Base-by-base conservation (phyloP, 257 asterid species). In the Capsicum chinense region DNA sequence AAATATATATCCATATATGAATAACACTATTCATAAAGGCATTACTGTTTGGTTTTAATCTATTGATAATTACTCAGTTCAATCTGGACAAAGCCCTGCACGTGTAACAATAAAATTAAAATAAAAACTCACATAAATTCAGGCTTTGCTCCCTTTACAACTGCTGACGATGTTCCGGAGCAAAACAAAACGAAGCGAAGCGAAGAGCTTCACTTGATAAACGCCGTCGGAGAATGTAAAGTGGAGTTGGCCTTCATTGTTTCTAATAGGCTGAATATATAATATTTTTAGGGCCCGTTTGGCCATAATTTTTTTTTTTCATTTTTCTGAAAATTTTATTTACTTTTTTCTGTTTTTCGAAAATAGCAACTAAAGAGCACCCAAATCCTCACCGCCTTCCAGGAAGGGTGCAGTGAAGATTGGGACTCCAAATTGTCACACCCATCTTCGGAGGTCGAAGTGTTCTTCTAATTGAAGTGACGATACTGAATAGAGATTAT, bases 91-190 rank as follows among this genome's bases (percentile, higher is more conserved):
- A 66, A 66, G 13, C 73, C 47, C 73, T 33, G 73, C 73, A 33
- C 12, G 73, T 39, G 4, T 39, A 39, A 39, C 42, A 39, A 2
- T 1, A 39, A 39, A 39, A 39, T 39, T 39, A 2, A 39, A 39
- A 39, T 39, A 39, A 39, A 39, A 39, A 39, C 42, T 39, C 42
- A 39, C 42, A 39, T 39, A 39, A 39, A 2, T 39, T 39, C 42
- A 42, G 94, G 97, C 5, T 84, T 88, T 9, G 86, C 90, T 85
- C 91, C 93, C 64, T 69, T 84, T 35, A 85, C 86, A 57, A 17
- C 81, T 84, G 60, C 7, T 44, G 7, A 44, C 48, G 48, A 44
- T 44, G 6, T 44, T 44, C 48, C 48, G 7, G 84, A 58, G 17
- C 87, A 44, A 80, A 37, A 66, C 56, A 33, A 70, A 69, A 48